A percentile compares a stretch with the other conserved stretches of the same genome.
Conservation (phyloP, 139 green algal species). For the Ulvella scutata region DNA sequence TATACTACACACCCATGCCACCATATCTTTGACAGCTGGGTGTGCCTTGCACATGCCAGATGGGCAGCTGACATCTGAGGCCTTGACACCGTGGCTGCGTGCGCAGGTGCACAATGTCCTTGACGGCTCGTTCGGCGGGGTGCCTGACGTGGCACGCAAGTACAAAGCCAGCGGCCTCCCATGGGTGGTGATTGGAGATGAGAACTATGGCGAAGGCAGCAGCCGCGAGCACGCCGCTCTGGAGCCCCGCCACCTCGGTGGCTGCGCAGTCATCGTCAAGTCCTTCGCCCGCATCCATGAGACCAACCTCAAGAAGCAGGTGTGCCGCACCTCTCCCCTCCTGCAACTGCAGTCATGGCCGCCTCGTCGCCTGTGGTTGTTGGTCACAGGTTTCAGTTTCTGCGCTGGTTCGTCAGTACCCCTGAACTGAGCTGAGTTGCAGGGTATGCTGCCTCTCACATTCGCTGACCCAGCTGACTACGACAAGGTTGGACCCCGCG, state of each 20-base stretch:
- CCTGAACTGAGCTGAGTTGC: neutral
- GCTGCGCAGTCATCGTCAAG: conserved; percentile 79
- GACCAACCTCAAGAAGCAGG: conserved; percentile 95
- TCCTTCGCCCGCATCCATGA: conserved; percentile 93
- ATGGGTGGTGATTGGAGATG: conserved; percentile 82
- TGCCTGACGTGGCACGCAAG: conserved; percentile 44
- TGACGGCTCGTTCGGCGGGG: conserved; percentile 47
- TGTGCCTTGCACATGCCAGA: too few species aligned
- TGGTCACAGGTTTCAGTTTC: neutral
- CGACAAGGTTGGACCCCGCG: conserved; percentile 55
- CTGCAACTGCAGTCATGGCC: neutral
- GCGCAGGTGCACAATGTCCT: conserved; percentile 48
- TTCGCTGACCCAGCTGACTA: conserved; percentile 86
- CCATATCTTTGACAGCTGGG: too few species aligned
- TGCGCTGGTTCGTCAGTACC: neutral
- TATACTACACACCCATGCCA: too few species aligned
- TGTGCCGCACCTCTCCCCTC: neutral
- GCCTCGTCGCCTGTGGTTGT: neutral
- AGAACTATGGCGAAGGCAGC: conserved; percentile 87
- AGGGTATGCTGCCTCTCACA: conserved; percentile 71
- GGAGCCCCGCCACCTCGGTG: conserved; percentile 85
- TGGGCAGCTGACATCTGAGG: too few species aligned
- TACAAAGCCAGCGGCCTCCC: conserved; percentile 68
- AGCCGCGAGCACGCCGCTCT: conserved; percentile 84
- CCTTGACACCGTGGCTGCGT: neutral